A percentile compares a stretch with the other conserved stretches of the same genome.
Evolutionary conservation across 78 protist genomes (phyloP).

Genomic region (Dictyostelium firmibasis): DNA sequence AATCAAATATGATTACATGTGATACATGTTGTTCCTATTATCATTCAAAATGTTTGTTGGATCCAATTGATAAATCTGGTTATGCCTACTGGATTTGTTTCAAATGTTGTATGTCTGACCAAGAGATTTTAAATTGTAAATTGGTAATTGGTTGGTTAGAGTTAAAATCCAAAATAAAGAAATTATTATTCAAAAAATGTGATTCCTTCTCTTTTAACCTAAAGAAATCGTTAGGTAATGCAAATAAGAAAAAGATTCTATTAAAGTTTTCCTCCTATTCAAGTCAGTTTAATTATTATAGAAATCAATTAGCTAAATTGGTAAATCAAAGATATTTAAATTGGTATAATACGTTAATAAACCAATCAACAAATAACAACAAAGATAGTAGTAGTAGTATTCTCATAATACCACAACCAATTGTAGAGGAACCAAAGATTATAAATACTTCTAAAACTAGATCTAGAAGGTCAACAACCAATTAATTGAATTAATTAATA

Average conservation of each 20-base stretch:
- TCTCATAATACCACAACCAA: background rate
- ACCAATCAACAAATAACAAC: background rate
- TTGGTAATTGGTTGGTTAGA: constrained; percentile 70
- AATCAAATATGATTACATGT: constrained; percentile 2
- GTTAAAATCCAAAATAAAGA: constrained; percentile 39
- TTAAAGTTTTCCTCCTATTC: constrained; percentile 4
- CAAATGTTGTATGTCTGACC: constrained; percentile 46
- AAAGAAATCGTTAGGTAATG: background rate
- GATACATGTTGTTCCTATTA: constrained; percentile 56
- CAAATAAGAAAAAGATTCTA: constrained; percentile 41
- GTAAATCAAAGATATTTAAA: constrained; percentile 55
- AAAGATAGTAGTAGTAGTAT: background rate
- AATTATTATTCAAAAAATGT: constrained; percentile 35
- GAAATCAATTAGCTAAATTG: constrained; percentile 20
- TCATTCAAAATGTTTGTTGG: constrained; percentile 23
- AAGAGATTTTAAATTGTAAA: constrained; percentile 66
- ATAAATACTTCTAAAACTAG: background rate
- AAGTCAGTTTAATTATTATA: background rate
- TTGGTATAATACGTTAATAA: constrained; percentile 26
- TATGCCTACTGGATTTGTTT: constrained; percentile 69
- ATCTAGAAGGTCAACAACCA: background rate
- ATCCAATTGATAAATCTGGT: constrained; percentile 43
- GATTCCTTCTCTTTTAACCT: constrained; percentile 43
- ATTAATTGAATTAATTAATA: background rate
- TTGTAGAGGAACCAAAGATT: background rate